phyloP scores from a whole-genome alignment of 2,329 filamentous ascomycete genomes.

The Venturiaceae sp. region DNA sequence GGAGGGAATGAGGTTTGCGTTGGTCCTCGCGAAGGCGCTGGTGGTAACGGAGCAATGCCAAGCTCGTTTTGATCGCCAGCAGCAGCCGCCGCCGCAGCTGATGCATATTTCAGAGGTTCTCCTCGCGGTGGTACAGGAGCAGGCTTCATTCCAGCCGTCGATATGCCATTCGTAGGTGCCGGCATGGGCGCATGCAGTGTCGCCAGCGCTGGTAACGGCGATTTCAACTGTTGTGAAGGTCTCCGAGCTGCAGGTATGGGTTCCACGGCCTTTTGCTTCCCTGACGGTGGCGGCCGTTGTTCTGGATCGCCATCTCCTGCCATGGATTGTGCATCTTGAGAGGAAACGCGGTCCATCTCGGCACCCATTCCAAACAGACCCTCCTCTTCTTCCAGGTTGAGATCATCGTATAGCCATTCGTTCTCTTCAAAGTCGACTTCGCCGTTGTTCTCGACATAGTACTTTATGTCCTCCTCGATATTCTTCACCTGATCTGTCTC shows the following conservation, averaged over 20 bases:
- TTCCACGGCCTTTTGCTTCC: slow-evolving; percentile 52
- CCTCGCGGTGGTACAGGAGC: slow-evolving; percentile 78
- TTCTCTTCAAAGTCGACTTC: slow-evolving; percentile 89
- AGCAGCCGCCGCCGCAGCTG: slow-evolving; percentile 86
- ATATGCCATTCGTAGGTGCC: slow-evolving; percentile 49
- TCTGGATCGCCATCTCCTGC: slow-evolving; percentile 57
- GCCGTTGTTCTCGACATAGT: slow-evolving; percentile 86
- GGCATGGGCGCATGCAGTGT: slow-evolving; percentile 67
- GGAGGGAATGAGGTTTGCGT: background rate
- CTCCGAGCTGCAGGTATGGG: slow-evolving; percentile 50
- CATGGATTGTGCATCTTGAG: slow-evolving; percentile 87
- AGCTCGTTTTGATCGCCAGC: slow-evolving; percentile 81
- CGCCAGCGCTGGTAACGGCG: slow-evolving; percentile 82
- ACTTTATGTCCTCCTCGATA: slow-evolving; percentile 84
- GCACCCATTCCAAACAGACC: slow-evolving; percentile 70
- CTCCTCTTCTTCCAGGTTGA: slow-evolving; percentile 87
- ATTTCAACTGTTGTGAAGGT: slow-evolving; percentile 80
- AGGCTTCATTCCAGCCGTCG: slow-evolving; percentile 73
- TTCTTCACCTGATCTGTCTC: slow-evolving; percentile 81
- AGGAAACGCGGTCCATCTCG: slow-evolving; percentile 84
- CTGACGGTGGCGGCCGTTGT: slow-evolving; percentile 37
- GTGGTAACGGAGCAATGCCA: slow-evolving; percentile 86
- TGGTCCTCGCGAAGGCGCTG: slow-evolving; percentile 52
- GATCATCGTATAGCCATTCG: slow-evolving; percentile 89
- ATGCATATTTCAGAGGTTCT: slow-evolving; percentile 92